Conservation (phyloP, 1,284 basidiomycete species). For the Microbotryum silenes-acaulis region DNA sequence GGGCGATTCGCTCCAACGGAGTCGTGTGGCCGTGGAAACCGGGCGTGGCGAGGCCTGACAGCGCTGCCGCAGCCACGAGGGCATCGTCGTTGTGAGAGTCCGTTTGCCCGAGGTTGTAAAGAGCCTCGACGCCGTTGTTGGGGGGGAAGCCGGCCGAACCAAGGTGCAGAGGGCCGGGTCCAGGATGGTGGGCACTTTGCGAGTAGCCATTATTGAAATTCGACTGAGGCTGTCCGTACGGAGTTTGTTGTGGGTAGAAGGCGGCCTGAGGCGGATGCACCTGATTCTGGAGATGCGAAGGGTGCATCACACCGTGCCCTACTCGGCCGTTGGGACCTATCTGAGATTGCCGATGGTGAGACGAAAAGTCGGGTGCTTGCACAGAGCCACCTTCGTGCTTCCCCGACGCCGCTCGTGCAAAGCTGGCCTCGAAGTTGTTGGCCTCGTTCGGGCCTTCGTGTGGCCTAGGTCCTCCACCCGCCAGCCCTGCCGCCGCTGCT, state of each 20-base stretch:
- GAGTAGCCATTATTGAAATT: too few species aligned
- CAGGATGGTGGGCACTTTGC: neutral
- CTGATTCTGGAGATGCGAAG: neutral
- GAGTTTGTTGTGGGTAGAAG: neutral
- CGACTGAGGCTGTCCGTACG: conserved; percentile 7
- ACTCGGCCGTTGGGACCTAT: neutral
- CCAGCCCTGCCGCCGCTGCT: conserved; percentile 8
- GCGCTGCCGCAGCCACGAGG: conserved; percentile 32
- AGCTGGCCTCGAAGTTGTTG: conserved; percentile 33
- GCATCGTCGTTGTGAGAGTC: conserved; percentile 19
- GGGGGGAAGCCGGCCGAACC: neutral
- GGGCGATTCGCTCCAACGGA: too few species aligned
- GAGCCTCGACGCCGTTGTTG: neutral
- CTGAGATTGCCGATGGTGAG: too few species aligned
- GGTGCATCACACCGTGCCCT: neutral
- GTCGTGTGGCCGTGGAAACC: conserved; percentile 1
- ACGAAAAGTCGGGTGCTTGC: neutral
- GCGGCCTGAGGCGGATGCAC: neutral
- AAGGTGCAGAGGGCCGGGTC: conserved; percentile 5
- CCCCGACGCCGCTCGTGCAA: conserved; percentile 20
- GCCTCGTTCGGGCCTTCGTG: conserved; percentile 31
- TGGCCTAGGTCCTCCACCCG: conserved; percentile 21
- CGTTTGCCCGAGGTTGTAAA: neutral
- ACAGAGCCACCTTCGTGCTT: neutral
- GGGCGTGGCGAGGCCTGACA: conserved; percentile 33